These are phyloP conservation scores for Pseudovirgaria hyperparasitica DNA, from an alignment of 2,329 filamentous ascomycete genomes.

Conservation along the genomic window DNA sequence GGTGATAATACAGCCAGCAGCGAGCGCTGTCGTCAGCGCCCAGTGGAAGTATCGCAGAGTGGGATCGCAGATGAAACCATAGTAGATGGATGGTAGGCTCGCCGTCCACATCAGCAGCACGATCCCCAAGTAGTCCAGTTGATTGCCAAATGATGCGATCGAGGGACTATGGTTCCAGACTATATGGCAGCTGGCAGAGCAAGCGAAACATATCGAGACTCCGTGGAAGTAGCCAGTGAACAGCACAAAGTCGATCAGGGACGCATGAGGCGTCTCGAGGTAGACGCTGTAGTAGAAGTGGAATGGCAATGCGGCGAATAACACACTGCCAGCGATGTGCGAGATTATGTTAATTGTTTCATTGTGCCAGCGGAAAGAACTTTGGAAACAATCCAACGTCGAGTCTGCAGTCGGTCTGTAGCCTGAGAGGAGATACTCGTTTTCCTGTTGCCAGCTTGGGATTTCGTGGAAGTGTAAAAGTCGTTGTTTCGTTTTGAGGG, in stretches of 20 bases:
- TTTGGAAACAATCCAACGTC: neutral
- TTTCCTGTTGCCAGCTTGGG: conserved; percentile 36
- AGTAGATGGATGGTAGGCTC: conserved; percentile 64
- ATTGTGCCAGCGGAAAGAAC: no score
- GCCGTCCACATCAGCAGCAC: conserved; percentile 78
- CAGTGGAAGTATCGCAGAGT: conserved; percentile 22
- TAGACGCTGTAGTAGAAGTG: conserved; percentile 4
- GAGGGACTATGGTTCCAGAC: conserved; percentile 66
- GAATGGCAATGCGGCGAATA: conserved; percentile 2
- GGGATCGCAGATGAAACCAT: conserved; percentile 30
- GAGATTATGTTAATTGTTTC: no score
- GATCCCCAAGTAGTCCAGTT: conserved; percentile 85
- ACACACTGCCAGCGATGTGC: conserved; percentile 5
- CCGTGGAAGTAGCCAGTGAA: conserved; percentile 12
- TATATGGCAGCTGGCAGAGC: conserved; percentile 57
- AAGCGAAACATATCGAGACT: conserved; percentile 22
- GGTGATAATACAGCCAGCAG: conserved; percentile 22
- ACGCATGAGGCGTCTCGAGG: conserved; percentile 6
- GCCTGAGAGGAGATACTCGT: conserved; percentile 49
- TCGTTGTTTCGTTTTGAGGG: no score
- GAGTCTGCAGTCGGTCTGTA: conserved; percentile 49
- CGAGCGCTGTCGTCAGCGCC: conserved; percentile 13
- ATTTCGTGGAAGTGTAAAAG: conserved; percentile 12
- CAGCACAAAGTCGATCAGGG: conserved; percentile 7
- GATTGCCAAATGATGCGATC: conserved; percentile 71